Evolutionary conservation across 140 eudicot species (phyloP), one percentile per base, ranked within the genome.

Genomic region (Senecio squalidus): DNA sequence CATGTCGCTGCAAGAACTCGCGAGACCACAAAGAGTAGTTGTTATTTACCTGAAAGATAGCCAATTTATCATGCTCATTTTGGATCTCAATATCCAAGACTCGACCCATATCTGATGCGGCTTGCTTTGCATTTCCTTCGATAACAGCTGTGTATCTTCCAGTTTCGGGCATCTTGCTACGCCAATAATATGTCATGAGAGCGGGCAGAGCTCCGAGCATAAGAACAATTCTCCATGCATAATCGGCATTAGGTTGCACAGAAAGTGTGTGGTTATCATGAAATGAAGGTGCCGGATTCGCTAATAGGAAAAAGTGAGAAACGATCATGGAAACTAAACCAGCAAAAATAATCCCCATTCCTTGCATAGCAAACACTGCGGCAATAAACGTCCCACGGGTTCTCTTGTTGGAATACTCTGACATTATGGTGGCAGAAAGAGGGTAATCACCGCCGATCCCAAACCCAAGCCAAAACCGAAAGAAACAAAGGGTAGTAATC

Each of bases 401-500:
- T 6, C 39, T 73, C 61, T 79, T 83, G 28, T 79, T 79, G n/a
- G n/a, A n/a, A n/a, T n/a, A n/a, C n/a, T n/a, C n/a, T n/a, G n/a
- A n/a, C n/a, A n/a, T n/a, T n/a, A 83, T 83, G 0, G 92, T 83
- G 67, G 92, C 92, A 6, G 86, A 79, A 11, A 83, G 81, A 2
- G 92, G n/a, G n/a, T n/a, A n/a, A n/a, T n/a, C n/a, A n/a, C n/a
- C n/a, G n/a, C n/a, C n/a, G n/a, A n/a, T n/a, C 28, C 87, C 92
- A 41, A 83, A 83, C 1, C 92, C 92, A 0, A 80, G 70, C 92
- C 92, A 83, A 83, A n/a, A n/a, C n/a, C n/a, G n/a, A n/a, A n/a
- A n/a, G n/a, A n/a, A n/a, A n/a, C n/a, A n/a, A n/a, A n/a, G 79
- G 0, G 92, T 83, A 2, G 63, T 20, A 55, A 83, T 70, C 27